Evolutionary conservation across 2,329 filamentous ascomycete species (phyloP).

Genomic region (Verticillium longisporum): DNA sequence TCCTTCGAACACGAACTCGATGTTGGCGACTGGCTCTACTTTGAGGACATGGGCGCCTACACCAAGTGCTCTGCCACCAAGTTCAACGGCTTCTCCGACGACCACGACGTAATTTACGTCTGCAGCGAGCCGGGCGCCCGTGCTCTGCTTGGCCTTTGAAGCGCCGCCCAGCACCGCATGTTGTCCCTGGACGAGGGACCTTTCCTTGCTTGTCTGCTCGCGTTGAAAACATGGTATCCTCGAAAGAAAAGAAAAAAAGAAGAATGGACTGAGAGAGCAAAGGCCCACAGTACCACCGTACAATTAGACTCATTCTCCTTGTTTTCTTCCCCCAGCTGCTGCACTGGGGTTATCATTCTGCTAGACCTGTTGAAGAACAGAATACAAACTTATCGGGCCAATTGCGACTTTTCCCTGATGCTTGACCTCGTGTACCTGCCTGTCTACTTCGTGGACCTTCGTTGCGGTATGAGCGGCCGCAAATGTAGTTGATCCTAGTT

Average conservation of each 20-base stretch:
- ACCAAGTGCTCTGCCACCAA: constrained; percentile 96
- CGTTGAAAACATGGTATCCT: neutral
- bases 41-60: constrained; percentile 98
- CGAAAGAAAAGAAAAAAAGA: neutral
- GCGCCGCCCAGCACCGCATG: neutral
- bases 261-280: neutral
- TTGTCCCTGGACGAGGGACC: neutral
- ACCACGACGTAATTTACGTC: constrained; percentile 89
- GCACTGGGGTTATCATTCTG: neutral
- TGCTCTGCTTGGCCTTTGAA: constrained; percentile 51
- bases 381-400: neutral
- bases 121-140: constrained; percentile 85
- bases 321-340: neutral
- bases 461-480: too few relatives aligned
- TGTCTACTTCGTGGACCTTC: neutral
- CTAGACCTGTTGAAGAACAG: neutral
- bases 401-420: neutral
- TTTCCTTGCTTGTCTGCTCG: neutral
- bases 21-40: constrained; percentile 97
- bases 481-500: too few relatives aligned
- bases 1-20: constrained; percentile 71
- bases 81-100: constrained; percentile 95
- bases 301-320: neutral
- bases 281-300: neutral
- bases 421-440: neutral